Conservation (phyloP, 2,329 filamentous ascomycete genomes). For the Shiraia bambusicola region DNA sequence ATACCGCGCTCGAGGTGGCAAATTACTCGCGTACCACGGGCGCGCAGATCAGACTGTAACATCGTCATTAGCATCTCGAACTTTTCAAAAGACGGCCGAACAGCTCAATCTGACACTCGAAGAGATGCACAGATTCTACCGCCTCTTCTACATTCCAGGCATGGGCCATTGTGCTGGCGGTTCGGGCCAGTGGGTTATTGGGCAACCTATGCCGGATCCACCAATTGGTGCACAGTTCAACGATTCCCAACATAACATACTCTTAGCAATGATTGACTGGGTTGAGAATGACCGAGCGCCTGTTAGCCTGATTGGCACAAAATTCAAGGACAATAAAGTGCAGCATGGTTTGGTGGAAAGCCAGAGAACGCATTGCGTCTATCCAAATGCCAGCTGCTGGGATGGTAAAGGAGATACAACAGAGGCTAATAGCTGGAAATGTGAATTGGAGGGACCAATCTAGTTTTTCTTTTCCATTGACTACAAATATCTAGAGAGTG, state of each 20-base stretch:
- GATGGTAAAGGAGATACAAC: constrained; percentile 16
- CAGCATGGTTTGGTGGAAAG: constrained; percentile 3
- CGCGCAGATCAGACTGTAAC: constrained; percentile 35
- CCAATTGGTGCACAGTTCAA: constrained; percentile 20
- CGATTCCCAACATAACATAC: constrained; percentile 38
- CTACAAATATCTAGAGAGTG: too few relatives aligned
- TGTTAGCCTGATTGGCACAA: constrained; percentile 26
- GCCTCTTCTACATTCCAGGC: constrained; percentile 54
- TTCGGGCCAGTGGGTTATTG: constrained; percentile 41
- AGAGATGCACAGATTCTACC: constrained; percentile 46
- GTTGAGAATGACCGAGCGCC: constrained; percentile 44
- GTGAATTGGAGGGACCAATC: constrained; percentile 2
- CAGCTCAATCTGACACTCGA: constrained; percentile 11
- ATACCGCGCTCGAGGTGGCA: constrained; percentile 11
- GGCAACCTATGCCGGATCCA: constrained; percentile 8
- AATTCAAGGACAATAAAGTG: constrained; percentile 15
- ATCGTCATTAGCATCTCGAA: constrained; percentile 49
- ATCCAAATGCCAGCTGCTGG: constrained; percentile 20
- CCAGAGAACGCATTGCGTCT: constrained; percentile 20
- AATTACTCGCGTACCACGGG: constrained; percentile 21
- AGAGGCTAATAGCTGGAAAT: constrained; percentile 7
- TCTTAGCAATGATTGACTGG: constrained; percentile 49
- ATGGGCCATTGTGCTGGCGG: constrained; percentile 54
- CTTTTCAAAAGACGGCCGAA: constrained; percentile 48
- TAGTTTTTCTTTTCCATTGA: not conserved